These are phyloP conservation scores for Musa acuminata DNA, from an alignment of 176 grass and related monocot species.

Conservation along the genomic window DNA sequence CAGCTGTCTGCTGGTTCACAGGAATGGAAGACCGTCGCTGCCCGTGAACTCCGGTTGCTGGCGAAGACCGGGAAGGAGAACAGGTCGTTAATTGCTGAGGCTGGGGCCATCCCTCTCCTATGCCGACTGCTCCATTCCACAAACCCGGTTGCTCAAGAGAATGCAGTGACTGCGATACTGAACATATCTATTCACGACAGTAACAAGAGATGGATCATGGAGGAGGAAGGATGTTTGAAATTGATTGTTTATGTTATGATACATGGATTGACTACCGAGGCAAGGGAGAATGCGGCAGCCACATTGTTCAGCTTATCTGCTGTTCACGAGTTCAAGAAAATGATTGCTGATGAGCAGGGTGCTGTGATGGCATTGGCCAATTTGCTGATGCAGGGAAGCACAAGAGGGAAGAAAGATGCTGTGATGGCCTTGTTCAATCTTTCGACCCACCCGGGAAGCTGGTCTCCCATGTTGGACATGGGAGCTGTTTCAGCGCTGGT, in stretches of 20 bases:
- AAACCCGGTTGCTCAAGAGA: constrained; percentile 73
- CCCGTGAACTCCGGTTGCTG: constrained; percentile 62
- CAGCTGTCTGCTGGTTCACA: constrained; percentile 37
- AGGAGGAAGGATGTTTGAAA: constrained; percentile 57
- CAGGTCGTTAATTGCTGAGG: constrained; percentile 65
- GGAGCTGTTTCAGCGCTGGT: constrained; percentile 49
- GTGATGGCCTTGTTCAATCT: constrained; percentile 96
- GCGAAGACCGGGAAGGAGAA: constrained; percentile 73
- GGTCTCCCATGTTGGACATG: constrained; percentile 51
- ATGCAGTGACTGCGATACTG: constrained; percentile 69
- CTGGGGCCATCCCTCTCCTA: constrained; percentile 62
- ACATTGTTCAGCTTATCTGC: constrained; percentile 83
- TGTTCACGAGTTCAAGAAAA: constrained; percentile 84
- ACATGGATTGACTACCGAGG: constrained; percentile 67
- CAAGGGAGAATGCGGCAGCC: constrained; percentile 83
- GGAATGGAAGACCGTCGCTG: constrained; percentile 41
- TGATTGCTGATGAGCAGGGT: constrained; percentile 52
- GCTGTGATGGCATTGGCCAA: constrained; percentile 53
- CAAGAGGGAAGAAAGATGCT: constrained; percentile 88
- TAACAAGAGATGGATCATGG: constrained; percentile 75
- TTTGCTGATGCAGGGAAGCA: constrained; percentile 59
- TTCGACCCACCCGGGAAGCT: constrained; percentile 76
- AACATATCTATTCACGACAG: constrained; percentile 77
- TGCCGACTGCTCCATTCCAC: constrained; percentile 36
- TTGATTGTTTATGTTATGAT: constrained; percentile 60